phyloP scores from a whole-genome alignment of 441 rosid species.

The Erodium chrysanthum region DNA sequence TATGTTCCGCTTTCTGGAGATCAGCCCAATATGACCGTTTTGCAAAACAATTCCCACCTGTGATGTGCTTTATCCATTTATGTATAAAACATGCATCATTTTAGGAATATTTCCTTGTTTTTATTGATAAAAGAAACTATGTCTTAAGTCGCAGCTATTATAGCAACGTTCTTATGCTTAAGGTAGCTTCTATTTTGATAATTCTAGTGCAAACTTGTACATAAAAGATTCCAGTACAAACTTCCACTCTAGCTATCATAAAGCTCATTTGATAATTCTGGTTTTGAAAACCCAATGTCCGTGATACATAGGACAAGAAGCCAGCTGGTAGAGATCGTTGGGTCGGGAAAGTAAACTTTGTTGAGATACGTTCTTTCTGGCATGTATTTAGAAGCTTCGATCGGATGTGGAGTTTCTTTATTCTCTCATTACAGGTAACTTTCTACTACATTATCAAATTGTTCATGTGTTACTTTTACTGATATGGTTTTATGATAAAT shows the following conservation, averaged over 20 bases:
- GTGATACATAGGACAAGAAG: slow-evolving; percentile 51
- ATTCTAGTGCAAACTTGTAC: no score
- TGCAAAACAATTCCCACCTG: no score
- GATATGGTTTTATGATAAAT: slow-evolving; percentile 17
- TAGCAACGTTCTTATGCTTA: not conserved
- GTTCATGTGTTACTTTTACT: not conserved
- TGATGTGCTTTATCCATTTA: no score
- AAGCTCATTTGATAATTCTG: no score
- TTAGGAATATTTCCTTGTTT: no score
- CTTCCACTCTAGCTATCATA: no score
- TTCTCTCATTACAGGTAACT: slow-evolving; percentile 75
- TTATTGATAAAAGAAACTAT: not conserved
- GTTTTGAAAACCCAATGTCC: no score
- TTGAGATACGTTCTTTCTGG: slow-evolving; percentile 94
- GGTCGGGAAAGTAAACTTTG: slow-evolving; percentile 96
- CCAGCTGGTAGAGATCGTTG: slow-evolving; percentile 54
- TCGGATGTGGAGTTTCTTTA: slow-evolving; percentile 97
- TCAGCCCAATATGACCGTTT: no score
- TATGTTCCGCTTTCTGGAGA: no score
- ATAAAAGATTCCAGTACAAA: no score
- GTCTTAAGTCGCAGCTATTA: not conserved
- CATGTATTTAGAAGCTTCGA: slow-evolving; percentile 97
- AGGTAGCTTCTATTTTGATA: no score
- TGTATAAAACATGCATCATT: no score
- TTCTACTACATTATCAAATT: not conserved